Evolutionary conservation across 2,329 filamentous ascomycete species (phyloP), one percentile per base, ranked within the genome.

Genomic region (Fusarium robinianum): DNA sequence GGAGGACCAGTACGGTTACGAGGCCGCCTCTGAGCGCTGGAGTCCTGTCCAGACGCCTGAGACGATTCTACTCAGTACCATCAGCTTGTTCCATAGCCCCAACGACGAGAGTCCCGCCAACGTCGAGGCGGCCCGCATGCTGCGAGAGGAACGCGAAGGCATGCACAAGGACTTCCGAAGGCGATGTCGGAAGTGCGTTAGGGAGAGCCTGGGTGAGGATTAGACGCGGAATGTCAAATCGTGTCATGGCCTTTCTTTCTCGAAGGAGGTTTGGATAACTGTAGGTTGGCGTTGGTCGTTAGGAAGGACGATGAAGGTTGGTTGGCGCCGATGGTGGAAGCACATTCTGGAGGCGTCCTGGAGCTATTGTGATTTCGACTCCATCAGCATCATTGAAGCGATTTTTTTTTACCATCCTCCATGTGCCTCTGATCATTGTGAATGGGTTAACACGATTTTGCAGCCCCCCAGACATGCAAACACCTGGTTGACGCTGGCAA

Each of bases 81-180:
- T 99, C 66, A 94, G 88, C 67, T 85, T 99, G 74, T 83, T 99
- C 54, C 85, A 88, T 53, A 87, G 87, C 63, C 94, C 94, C 34
- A 99, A 99, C 67, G 90, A 95, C 63, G 94, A 97, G 76, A 92
- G 87, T 60, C 90, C 94, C 0, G 94, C 94, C 35, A 97, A 99
- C 66, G 83, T 96, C 18, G 92, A 97, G 73, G 94, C 94, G 3
- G 94, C 92, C 8, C 81, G 87, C 49, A 71, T 96, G 73, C 87
- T 94, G 80, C 81, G 94, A 38, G 89, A 94, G 62, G 88, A 96
- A 63, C 70, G 73, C 45, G 77, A 79, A 51, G 78, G 78, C 10
- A 71, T 71, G 33, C 70, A 72, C 47, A 81, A 76, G 63, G 88
- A 91, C 36, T 99, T 96, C 65, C 81, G 89, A 70, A 86, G 80